Evolutionary conservation across 2,329 filamentous ascomycete genomes (phyloP).

Genomic region (Calonectria pauciramosa): DNA sequence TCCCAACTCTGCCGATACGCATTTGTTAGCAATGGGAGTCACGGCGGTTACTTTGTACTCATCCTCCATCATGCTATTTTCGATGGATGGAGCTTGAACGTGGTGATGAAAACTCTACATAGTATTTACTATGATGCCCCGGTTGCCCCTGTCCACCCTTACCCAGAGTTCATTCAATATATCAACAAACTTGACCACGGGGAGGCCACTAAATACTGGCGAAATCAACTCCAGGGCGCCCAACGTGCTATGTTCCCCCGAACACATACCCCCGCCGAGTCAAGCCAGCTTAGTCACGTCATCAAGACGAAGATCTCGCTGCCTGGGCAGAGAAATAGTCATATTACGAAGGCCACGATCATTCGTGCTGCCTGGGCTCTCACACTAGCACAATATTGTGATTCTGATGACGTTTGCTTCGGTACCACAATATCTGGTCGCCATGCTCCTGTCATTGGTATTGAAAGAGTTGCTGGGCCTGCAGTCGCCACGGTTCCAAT

Average conservation of each 20-base stretch:
- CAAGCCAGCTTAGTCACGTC: neutral
- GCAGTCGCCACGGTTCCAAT: slow-evolving; percentile 52
- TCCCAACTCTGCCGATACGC: neutral
- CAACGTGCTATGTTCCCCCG: neutral
- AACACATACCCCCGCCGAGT: neutral
- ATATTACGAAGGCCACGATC: slow-evolving; percentile 40
- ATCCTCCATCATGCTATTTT: neutral
- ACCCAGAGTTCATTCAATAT: neutral
- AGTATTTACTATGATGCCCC: neutral
- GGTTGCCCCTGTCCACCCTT: neutral
- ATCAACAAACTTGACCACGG: neutral
- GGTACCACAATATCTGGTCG: slow-evolving; percentile 59
- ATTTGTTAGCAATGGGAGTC: neutral
- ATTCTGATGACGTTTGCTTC: slow-evolving; percentile 54
- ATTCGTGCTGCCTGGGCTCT: slow-evolving; percentile 62
- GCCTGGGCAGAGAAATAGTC: slow-evolving; percentile 60
- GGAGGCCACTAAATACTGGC: neutral
- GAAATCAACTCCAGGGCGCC: neutral
- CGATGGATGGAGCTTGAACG: slow-evolving; percentile 1
- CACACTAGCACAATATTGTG: slow-evolving; percentile 60
- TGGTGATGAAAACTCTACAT: neutral
- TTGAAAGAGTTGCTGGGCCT: slow-evolving; percentile 40
- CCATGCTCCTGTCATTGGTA: slow-evolving; percentile 33
- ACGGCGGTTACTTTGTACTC: neutral
- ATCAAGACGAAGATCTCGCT: slow-evolving; percentile 44